Evolutionary conservation across 352 stramenopile species (phyloP).

Genomic region (Globisporangium spinosum): DNA sequence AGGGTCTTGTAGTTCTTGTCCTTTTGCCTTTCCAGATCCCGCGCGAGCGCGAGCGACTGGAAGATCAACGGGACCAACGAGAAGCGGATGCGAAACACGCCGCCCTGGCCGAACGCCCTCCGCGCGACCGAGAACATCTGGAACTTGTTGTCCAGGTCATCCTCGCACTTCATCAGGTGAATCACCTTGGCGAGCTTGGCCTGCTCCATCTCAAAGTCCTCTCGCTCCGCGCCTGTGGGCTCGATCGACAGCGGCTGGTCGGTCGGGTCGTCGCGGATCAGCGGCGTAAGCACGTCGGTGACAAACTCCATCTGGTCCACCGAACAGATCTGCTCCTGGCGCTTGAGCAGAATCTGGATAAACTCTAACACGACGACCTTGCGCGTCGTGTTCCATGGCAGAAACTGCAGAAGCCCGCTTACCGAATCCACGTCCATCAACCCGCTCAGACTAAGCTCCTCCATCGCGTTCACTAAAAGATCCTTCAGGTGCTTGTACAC

Average conservation of each 20-base stretch:
- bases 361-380: constrained; percentile 53
- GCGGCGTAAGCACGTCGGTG: constrained; percentile 80
- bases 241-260: constrained; percentile 26
- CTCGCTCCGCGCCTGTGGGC: constrained; percentile 18
- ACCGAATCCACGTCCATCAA: constrained; percentile 37
- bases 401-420: constrained; percentile 31
- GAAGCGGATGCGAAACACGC: constrained; percentile 84
- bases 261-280: constrained; percentile 84
- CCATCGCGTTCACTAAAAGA: constrained; percentile 20
- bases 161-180: constrained; percentile 88
- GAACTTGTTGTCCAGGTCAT: constrained; percentile 60
- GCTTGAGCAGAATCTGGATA: constrained; percentile 40
- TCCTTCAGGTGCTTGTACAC: constrained; percentile 16
- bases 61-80: constrained; percentile 94
- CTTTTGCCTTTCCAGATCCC: constrained; percentile 29
- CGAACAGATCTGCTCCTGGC: constrained; percentile 31
- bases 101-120: constrained; percentile 80
- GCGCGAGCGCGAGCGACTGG: constrained; percentile 79
- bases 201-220: constrained; percentile 86
- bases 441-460: constrained; percentile 30
- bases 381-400: constrained; percentile 54
- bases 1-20: constrained; percentile 34
- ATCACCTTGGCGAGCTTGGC: constrained; percentile 91
- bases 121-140: constrained; percentile 59
- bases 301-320: constrained; percentile 51